Base-by-base conservation (phyloP, 2,329 filamentous ascomycete genomes). In the Onygenales sp. region DNA sequence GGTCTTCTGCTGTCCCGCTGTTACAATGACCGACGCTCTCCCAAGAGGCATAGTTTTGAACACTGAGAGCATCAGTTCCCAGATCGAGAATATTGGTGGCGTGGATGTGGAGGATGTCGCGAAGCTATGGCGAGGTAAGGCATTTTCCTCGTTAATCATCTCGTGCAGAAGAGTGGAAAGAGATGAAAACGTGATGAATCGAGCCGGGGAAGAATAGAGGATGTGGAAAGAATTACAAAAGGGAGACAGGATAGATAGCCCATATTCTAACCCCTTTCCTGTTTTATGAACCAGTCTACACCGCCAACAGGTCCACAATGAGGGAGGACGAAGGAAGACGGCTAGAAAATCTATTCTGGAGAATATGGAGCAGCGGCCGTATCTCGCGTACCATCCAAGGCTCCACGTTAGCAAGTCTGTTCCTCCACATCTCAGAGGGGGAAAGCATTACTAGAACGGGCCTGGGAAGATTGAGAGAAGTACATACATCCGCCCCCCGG, bases 311-410 rank as follows among this genome's bases (percentile, higher is more conserved):
- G 48, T 64, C 70, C 46, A 68, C 71, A 13, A 66, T 74, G 47
- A 65, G 69, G 42, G 68, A 72, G 54, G 63, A 68, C 42, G 63
- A 64, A 5, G 73, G 74, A 45, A 62, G 64, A 51, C 68, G 76
- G 54, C 63, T 78, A n/a, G 74, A 77, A 54, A 77, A 78, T 60
- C 66, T 78, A 33, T 78, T 79, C 60, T 78, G 76, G 76, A 66
- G 76, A 51, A 72, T 78, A 57, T 78, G 74, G 75, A 67, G 73
- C 49, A 74, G 67, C 51, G 60, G 66, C 6, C 60, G 59, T 7
- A 65, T 76, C 11, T 62, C 64, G 14, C 57, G 62, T 11, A 65
- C 62, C 6, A 66, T 77, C 7, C 67, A 64, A 46, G 68, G 72
- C 17, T 64, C 65, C 9, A 69, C 63, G 8, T 60, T 79, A 52